phyloP scores from a whole-genome alignment of 345 rosid genomes.

The Lepidium didymum region DNA sequence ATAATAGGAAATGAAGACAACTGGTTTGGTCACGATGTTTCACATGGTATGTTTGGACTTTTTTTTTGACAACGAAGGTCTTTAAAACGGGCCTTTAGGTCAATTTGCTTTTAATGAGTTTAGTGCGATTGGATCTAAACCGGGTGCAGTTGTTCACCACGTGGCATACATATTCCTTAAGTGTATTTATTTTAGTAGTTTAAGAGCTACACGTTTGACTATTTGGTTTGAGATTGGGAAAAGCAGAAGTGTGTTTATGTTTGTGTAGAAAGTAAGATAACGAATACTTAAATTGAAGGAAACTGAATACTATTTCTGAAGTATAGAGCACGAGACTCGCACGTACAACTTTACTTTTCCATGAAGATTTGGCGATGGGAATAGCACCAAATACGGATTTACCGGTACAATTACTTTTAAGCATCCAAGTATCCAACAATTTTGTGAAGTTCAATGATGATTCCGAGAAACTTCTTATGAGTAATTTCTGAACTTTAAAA shows the following conservation, averaged over 20 bases:
- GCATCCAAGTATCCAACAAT: not conserved
- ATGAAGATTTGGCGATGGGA: not conserved
- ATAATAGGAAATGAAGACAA: not conserved
- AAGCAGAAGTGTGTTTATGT: conserved; percentile 3
- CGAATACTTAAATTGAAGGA: not conserved
- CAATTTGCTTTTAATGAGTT: conserved; percentile 10
- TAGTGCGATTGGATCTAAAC: conserved; percentile 22
- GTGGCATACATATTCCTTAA: not conserved
- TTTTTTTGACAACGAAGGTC: not conserved
- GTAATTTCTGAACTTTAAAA: not conserved
- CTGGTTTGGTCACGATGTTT: conserved; percentile 15
- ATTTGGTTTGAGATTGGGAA: conserved; percentile 15
- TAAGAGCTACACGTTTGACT: conserved; percentile 9
- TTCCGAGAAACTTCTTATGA: not conserved
- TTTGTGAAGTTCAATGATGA: not conserved
- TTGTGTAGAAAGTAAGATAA: conserved; percentile 14
- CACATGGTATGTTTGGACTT: conserved; percentile 31
- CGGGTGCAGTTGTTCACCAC: conserved; percentile 18
- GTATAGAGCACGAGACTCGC: conserved; percentile 17
- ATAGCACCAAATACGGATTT: not conserved
- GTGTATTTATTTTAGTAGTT: not conserved
- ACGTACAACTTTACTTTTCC: not conserved
- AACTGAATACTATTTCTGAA: not conserved
- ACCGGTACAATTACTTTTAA: no score
- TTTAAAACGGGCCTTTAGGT: not conserved